Percentiles rank a stretch among this genome's conserved stretches.
Evolutionary conservation across 1,284 basidiomycete genomes (phyloP).

Genomic region (Cryptococcus jaspeensis): DNA sequence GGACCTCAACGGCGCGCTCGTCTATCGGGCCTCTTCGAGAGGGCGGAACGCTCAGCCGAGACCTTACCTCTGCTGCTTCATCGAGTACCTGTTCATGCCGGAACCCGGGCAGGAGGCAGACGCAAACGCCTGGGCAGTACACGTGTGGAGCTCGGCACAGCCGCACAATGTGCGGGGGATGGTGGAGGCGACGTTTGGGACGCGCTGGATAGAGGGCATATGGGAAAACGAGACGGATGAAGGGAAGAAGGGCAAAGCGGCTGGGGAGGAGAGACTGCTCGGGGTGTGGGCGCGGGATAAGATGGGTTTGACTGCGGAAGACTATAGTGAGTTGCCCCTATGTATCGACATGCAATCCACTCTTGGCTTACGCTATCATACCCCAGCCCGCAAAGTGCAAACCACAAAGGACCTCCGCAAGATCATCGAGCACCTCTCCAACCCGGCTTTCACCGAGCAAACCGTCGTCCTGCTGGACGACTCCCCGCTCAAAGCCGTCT

Average conservation of each 20-base stretch:
- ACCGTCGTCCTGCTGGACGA: slow-evolving; percentile 47
- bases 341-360: not conserved
- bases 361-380: not conserved
- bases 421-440: slow-evolving; percentile 27
- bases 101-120: slow-evolving; percentile 10
- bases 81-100: slow-evolving; percentile 45
- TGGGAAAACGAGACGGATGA: slow-evolving; percentile 28
- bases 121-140: slow-evolving; percentile 40
- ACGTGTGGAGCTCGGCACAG: slow-evolving; percentile 50
- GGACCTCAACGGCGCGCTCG: slow-evolving; percentile 50
- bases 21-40: slow-evolving; percentile 34
- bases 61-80: slow-evolving; percentile 45
- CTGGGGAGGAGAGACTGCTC: slow-evolving; percentile 41
- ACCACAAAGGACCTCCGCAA: slow-evolving; percentile 49
- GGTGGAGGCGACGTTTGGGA: slow-evolving; percentile 44
- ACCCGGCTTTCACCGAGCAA: slow-evolving; percentile 24
- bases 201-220: slow-evolving; percentile 30
- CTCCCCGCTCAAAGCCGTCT: slow-evolving; percentile 46
- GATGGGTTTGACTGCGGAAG: slow-evolving; percentile 34
- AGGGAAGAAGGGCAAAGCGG: slow-evolving; percentile 9
- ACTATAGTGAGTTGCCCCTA: slow-evolving; percentile 35
- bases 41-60: slow-evolving; percentile 31
- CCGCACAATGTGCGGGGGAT: slow-evolving; percentile 48
- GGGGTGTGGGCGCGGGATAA: slow-evolving; percentile 49
- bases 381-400: slow-evolving; percentile 34